Evolutionary conservation across 176 grass and related monocot species (phyloP).

Genomic region (Chloris gayana): DNA sequence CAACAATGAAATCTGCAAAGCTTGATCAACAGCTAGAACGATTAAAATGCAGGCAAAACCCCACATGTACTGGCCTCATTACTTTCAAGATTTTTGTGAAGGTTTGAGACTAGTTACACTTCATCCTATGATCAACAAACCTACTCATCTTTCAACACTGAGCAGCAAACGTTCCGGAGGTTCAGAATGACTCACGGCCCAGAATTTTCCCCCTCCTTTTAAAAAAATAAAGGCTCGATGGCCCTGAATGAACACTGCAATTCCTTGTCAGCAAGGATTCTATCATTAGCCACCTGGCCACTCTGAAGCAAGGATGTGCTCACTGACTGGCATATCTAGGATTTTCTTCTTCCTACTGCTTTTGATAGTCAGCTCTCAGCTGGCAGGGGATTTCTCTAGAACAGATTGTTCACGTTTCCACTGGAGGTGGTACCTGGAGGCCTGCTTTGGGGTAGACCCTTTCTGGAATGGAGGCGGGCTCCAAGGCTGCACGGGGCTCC

Average conservation of each 20-base stretch:
- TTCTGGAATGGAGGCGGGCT: slow-evolving; percentile 27
- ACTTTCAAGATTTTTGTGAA: neutral
- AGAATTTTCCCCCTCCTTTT: neutral
- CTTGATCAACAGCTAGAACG: too few relatives aligned
- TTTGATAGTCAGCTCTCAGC: slow-evolving; percentile 33
- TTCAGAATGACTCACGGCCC: neutral
- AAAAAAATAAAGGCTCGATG: neutral
- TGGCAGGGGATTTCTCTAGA: slow-evolving; percentile 36
- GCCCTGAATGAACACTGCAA: neutral
- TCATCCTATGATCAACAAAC: neutral
- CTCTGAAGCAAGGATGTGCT: neutral
- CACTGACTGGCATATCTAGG: slow-evolving; percentile 3
- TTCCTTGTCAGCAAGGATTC: slow-evolving; percentile 9
- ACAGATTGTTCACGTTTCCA: slow-evolving; percentile 77
- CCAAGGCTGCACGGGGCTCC: slow-evolving; percentile 45
- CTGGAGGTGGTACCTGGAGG: slow-evolving; percentile 53
- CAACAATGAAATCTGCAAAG: too few relatives aligned
- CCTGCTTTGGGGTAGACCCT: slow-evolving; percentile 35
- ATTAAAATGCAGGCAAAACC: neutral
- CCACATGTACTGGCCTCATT: neutral
- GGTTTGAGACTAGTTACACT: slow-evolving; percentile 14
- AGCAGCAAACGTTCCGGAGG: too few relatives aligned
- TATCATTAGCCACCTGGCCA: neutral
- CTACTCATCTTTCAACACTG: neutral
- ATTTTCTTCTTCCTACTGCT: neutral